Evolutionary conservation across 106 monocot species (phyloP).

Genomic region (Alisma plantagoaquatica): DNA sequence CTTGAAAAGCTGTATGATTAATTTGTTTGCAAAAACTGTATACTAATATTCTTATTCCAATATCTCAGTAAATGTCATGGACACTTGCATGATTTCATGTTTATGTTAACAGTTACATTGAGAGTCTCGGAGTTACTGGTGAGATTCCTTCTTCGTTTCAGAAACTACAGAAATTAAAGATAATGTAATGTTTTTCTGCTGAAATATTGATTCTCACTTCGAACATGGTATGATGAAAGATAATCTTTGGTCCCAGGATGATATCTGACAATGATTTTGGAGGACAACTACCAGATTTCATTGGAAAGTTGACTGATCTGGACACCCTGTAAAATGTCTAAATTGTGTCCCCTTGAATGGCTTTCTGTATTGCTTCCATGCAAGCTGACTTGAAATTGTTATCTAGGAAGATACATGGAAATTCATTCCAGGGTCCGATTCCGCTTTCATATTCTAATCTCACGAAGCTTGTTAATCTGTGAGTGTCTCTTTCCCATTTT

Average conservation of each 20-base stretch:
- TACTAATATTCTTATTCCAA: neutral
- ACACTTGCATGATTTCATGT: neutral
- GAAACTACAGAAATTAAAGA: constrained; percentile 13
- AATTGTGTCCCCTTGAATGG: neutral
- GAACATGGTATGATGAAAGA: no score
- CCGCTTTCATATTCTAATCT: constrained; percentile 10
- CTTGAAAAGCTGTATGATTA: constrained; percentile 6
- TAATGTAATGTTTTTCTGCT: no score
- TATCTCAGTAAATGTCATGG: neutral
- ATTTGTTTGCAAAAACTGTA: no score
- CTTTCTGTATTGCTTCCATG: neutral
- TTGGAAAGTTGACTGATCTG: constrained; percentile 15
- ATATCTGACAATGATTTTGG: constrained; percentile 18
- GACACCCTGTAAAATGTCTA: neutral
- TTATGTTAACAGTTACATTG: constrained; percentile 9
- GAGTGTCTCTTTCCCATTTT: neutral
- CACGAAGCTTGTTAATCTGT: constrained; percentile 2
- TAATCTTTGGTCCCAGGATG: constrained; percentile 14
- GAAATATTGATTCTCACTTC: no score
- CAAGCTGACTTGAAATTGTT: neutral
- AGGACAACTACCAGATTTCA: constrained; percentile 17
- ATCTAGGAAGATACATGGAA: constrained; percentile 11
- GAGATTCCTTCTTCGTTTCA: constrained; percentile 10
- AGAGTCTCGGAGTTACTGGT: constrained; percentile 16
- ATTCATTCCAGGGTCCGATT: constrained; percentile 20